phyloP scores from a whole-genome alignment of 2,329 filamentous ascomycete species.

The Hymenoscyphus fructigenus region DNA sequence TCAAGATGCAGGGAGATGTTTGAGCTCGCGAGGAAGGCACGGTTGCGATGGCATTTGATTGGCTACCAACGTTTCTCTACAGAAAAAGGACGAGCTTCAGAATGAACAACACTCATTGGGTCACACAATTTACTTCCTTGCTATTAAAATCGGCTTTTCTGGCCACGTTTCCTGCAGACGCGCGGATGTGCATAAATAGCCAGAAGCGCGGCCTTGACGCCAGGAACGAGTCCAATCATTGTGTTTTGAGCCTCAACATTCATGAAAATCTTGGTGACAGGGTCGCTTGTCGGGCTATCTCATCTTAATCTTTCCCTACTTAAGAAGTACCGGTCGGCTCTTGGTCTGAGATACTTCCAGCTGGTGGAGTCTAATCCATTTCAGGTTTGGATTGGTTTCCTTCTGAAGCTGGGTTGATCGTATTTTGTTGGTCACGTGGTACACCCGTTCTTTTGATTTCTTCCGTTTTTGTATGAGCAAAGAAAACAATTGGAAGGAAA shows the following conservation, averaged over 20 bases:
- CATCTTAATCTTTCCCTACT: neutral
- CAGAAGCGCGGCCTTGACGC: slow-evolving; percentile 13
- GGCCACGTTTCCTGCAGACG: slow-evolving; percentile 4
- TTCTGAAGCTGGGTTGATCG: no score
- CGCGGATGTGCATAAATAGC: slow-evolving; percentile 10
- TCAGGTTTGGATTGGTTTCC: no score
- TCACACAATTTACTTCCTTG: neutral
- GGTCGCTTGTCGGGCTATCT: neutral
- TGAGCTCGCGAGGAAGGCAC: slow-evolving; percentile 18
- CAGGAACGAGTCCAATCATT: neutral
- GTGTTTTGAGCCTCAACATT: neutral
- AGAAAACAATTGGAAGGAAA: no score
- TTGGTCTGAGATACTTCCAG: neutral
- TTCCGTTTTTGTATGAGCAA: no score
- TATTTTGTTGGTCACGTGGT: no score
- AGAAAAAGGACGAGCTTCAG: slow-evolving; percentile 1
- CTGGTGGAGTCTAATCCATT: neutral
- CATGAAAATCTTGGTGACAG: neutral
- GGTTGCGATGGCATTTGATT: slow-evolving; percentile 23
- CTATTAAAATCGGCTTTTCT: neutral
- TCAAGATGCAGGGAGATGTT: slow-evolving; percentile 14
- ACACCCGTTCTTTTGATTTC: no score
- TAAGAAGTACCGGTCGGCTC: neutral
- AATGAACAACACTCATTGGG: slow-evolving; percentile 1
- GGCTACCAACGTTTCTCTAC: slow-evolving; percentile 10